Conservation (phyloP, 371 early-diverging fungal genomes). For the Mucor velutinosus region DNA sequence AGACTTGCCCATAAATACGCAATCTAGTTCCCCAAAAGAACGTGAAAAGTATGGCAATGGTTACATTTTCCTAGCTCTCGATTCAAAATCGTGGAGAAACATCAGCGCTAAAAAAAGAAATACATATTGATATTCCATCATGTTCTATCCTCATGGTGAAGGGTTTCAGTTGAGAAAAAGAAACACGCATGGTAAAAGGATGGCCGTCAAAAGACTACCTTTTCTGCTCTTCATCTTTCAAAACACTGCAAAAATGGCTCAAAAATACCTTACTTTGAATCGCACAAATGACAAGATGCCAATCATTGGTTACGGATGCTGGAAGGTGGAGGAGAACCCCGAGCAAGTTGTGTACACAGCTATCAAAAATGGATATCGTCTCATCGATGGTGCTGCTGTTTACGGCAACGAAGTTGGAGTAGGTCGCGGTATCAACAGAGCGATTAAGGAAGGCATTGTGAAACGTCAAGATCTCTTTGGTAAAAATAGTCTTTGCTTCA, state of each 20-base stretch:
- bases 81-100: background rate
- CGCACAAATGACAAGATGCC: conserved; percentile 52
- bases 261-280: conserved; percentile 23
- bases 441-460: conserved; percentile 59
- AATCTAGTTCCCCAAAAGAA: background rate
- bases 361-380: conserved; percentile 51
- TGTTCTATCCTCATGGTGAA: background rate
- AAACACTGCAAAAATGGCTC: conserved; percentile 32
- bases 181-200: too few relatives aligned
- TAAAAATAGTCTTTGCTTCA: conserved; percentile 30
- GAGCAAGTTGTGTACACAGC: conserved; percentile 51
- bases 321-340: conserved; percentile 34
- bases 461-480: conserved; percentile 59
- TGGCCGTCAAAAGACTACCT: too few relatives aligned
- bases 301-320: conserved; percentile 42
- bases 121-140: background rate
- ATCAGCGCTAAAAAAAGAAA: background rate
- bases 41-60: background rate
- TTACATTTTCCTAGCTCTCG: background rate
- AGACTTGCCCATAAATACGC: background rate
- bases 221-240: conserved; percentile 20
- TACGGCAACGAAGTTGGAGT: conserved; percentile 74
- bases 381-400: conserved; percentile 45
- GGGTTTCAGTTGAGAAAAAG: background rate
- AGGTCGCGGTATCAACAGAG: conserved; percentile 59